A percentile compares a stretch with the other conserved stretches of the same genome.
These are phyloP conservation scores for Primulina huaijiensis DNA, from an alignment of 257 asterid species.

Conservation along the genomic window DNA sequence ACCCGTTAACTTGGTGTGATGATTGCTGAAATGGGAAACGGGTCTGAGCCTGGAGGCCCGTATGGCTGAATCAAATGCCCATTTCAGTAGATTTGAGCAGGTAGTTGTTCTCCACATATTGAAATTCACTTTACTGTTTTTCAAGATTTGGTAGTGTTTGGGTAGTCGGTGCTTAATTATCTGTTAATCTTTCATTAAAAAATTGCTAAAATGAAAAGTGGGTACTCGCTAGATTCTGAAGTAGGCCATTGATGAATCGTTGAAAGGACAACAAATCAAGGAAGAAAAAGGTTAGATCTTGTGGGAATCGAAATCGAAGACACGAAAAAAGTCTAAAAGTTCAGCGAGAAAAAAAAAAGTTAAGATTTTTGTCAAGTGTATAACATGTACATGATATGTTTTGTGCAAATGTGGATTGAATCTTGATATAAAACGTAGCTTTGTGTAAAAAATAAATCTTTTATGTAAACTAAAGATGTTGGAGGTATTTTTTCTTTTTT, in stretches of 20 bases:
- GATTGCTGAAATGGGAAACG: not conserved
- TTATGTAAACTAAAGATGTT: too few relatives aligned
- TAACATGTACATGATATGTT: too few relatives aligned
- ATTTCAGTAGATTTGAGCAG: conserved; percentile 35
- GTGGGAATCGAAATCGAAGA: too few relatives aligned
- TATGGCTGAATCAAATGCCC: conserved; percentile 25
- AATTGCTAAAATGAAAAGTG: not conserved
- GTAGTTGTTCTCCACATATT: conserved; percentile 59
- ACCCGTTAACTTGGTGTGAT: conserved; percentile 21
- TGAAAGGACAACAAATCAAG: not conserved
- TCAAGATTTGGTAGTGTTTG: not conserved
- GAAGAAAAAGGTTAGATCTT: not conserved
- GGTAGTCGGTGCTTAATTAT: not conserved
- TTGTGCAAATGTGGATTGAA: too few relatives aligned
- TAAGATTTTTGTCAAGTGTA: too few relatives aligned
- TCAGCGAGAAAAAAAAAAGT: too few relatives aligned
- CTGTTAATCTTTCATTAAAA: not conserved
- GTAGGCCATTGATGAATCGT: conserved; percentile 3
- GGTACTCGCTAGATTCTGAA: not conserved
- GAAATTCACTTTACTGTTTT: not conserved
- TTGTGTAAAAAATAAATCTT: too few relatives aligned
- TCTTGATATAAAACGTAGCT: too few relatives aligned
- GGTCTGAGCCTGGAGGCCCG: conserved; percentile 20
- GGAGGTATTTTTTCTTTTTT: too few relatives aligned
- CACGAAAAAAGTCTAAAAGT: too few relatives aligned